phyloP scores from a whole-genome alignment of 768 basidiomycete species.

The Hypholoma fasciculare region DNA sequence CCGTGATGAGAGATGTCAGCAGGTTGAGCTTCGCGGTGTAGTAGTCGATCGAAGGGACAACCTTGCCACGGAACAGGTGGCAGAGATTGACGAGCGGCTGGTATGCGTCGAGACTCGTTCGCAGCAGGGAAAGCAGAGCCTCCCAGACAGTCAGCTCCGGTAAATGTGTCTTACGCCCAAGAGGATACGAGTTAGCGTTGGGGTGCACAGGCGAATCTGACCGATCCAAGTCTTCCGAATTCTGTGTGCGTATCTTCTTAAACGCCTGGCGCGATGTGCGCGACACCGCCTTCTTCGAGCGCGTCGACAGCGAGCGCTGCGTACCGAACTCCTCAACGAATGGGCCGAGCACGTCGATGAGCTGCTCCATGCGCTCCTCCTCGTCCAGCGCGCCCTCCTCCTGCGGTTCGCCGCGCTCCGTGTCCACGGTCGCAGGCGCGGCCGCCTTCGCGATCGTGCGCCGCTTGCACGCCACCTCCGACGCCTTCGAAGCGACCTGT shows the following conservation, averaged over 20 bases:
- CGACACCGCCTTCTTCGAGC: slow-evolving; percentile 32
- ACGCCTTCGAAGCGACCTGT: slow-evolving; percentile 32
- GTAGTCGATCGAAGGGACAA: slow-evolving; percentile 80
- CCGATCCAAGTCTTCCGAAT: slow-evolving; percentile 29
- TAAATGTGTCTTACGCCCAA: background rate
- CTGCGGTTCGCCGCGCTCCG: slow-evolving; percentile 34
- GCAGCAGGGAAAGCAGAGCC: slow-evolving; percentile 65
- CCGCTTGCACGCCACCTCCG: slow-evolving; percentile 32
- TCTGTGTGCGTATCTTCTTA: slow-evolving; percentile 31
- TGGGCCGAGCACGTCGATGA: slow-evolving; percentile 54
- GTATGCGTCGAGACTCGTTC: slow-evolving; percentile 66
- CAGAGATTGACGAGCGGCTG: slow-evolving; percentile 78
- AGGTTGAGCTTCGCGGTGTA: slow-evolving; percentile 76
- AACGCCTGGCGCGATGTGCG: slow-evolving; percentile 36
- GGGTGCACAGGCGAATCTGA: slow-evolving; percentile 18
- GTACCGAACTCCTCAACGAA: slow-evolving; percentile 53
- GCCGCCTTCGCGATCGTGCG: slow-evolving; percentile 19
- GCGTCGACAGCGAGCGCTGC: slow-evolving; percentile 24
- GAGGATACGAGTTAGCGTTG: slow-evolving; percentile 10
- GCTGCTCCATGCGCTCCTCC: slow-evolving; percentile 45
- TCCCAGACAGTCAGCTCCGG: slow-evolving; percentile 64
- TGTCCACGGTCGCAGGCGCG: slow-evolving; percentile 26
- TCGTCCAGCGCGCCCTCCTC: slow-evolving; percentile 35
- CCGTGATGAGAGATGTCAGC: slow-evolving; percentile 66
- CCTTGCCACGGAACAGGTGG: slow-evolving; percentile 65